Evolutionary conservation across 2,329 filamentous ascomycete genomes (phyloP), one percentile per base, ranked within the genome.

Genomic region (Colletotrichum higginsianum): DNA sequence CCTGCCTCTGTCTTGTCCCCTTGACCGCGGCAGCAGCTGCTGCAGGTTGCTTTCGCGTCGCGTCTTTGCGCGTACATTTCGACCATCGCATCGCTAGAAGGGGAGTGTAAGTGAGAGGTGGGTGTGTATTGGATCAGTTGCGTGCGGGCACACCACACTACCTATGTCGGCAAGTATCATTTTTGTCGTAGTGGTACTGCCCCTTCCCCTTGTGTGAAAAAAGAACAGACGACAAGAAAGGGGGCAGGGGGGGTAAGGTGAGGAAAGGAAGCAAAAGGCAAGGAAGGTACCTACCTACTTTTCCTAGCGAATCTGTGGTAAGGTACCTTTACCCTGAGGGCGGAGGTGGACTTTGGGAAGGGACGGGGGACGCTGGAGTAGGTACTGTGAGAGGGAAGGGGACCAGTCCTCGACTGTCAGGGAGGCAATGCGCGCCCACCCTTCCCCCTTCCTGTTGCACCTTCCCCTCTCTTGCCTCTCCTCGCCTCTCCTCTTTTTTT

Each of bases 381-480:
- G 30, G 30, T 35, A 35, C 30, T 35, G 30, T 35, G 30, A 35
- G 46, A 56, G 35, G 58, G 53, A 50, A 58, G 57, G 47, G 56
- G 53, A 38, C 62, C 30, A 55, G 53, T 57, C 60, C 38, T 61
- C 60, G 61, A 61, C 61, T 44, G 26, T 64, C 68, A 71, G 68
- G 69, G 65, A 71, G 68, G 68, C 65, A 63, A 72, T 65, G 57
- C 46, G 69, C 60, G 60, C 69, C 69, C 69, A 72, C 70, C 55
- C 61, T 55, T 61, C 61, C 40, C 62, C 55, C 47, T 35, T 64
- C 61, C 55, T 38, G 21, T 44, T 38, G 46, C 60, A 4, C 21
- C 67, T 72, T 65, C 66, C 70, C 66, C 61, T 70, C 66, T 69
- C 66, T 64, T 64, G 49, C 52, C 52, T 69, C 57, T 71, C 63